Base-by-base conservation (phyloP, 2,329 filamentous ascomycete genomes). In the Pyricularia sp. region DNA sequence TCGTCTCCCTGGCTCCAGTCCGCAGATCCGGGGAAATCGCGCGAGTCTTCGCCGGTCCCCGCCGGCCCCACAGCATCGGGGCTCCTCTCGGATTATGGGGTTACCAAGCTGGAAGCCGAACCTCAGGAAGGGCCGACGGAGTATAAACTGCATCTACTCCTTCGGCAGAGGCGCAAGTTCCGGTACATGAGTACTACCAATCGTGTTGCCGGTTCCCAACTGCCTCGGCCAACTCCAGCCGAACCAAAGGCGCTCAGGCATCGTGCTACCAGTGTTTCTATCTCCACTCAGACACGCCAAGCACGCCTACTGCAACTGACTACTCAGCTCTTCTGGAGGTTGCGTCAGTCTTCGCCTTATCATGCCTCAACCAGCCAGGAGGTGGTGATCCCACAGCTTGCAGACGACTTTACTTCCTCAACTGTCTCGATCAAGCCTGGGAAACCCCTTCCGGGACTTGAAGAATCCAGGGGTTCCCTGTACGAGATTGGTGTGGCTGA, bases 401-500 rank as follows among this genome's bases (percentile, higher is more conserved):
- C 92, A 0, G 88, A 94, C 68, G 84, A 86, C 55, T 80, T 75
- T n/a, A 76, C 81, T 26, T 81, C 84, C 68, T 77, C 82, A 55
- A 79, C 83, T 9, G 77, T 84, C 67, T 33, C 66, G 11, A 61
- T 68, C 66, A 81, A 82, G 70, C 80, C 86, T 1, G 82, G 80
- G 9, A 87, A 88, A 71, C 81, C 90, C 59, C 81, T 93, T 7
- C 88, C 94, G 2, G 93, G 95, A 0, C 81, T 99, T 10, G 94
- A 98, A 76, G 94, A 97, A 77, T 97, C 93, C 20, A 90, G 92
- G 72, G 95, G 95, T 5, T 95, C 95, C 0, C 79, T 98, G 66
- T 99, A 99, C 74, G 94, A 99, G 78, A 97, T 99, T 77, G 95
- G 95, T 0, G 93, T 99, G 11, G 91, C 94, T 31, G 95, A 99